Conservation (phyloP, 192 early-diverging fungal species). For the Dissophora ornata region DNA sequence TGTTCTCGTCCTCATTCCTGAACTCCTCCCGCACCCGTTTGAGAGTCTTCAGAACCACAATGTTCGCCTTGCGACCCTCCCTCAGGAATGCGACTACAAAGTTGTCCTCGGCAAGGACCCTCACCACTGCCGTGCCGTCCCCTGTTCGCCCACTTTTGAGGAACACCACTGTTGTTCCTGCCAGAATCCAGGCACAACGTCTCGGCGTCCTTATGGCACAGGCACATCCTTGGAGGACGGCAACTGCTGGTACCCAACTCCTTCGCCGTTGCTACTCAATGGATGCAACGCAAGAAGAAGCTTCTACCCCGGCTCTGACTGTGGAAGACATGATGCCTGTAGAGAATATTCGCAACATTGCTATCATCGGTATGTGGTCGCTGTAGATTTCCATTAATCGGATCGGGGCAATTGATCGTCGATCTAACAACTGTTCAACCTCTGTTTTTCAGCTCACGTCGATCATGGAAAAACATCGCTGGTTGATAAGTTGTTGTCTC, state of each 20-base stretch:
- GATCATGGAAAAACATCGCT: constrained; percentile 87
- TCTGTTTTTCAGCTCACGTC: constrained; percentile 88
- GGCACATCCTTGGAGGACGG: constrained; percentile 12
- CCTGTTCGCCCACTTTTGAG: constrained; percentile 18
- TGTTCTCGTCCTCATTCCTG: background rate
- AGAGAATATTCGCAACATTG: constrained; percentile 55
- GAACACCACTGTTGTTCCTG: constrained; percentile 8
- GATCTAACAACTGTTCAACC: too few species aligned
- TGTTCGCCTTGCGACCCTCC: constrained; percentile 35
- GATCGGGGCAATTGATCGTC: too few species aligned
- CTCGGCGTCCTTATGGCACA: constrained; percentile 17
- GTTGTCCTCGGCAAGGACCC: constrained; percentile 15
- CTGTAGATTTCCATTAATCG: background rate
- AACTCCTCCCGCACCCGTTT: too few species aligned
- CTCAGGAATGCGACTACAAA: constrained; percentile 22
- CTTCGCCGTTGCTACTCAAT: constrained; percentile 29
- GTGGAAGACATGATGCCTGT: constrained; percentile 55
- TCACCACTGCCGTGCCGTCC: background rate
- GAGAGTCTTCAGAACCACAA: constrained; percentile 18
- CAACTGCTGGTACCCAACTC: constrained; percentile 17
- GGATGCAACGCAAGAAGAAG: constrained; percentile 32
- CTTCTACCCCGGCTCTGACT: constrained; percentile 20
- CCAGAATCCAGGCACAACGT: constrained; percentile 20
- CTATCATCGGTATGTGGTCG: constrained; percentile 43
- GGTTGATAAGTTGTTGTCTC: constrained; percentile 59